Evolutionary conservation across 208 protist species (phyloP), one percentile per base, ranked within the genome.

Genomic region (Leishmania turanica): DNA sequence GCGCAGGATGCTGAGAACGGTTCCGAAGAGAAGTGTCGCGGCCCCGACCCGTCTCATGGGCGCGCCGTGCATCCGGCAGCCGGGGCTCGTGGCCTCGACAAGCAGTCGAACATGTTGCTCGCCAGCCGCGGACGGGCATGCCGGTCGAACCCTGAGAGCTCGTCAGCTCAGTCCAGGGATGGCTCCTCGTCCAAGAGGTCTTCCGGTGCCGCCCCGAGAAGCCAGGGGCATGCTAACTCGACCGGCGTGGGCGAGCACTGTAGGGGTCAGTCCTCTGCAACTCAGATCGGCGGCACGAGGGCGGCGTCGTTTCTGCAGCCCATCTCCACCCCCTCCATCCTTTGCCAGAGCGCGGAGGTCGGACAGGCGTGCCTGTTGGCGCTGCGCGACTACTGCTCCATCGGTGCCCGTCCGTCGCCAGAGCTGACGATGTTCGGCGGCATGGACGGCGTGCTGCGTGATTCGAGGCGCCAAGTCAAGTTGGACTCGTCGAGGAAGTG

Each of bases 361-460:
- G 92, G 94, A 19, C 86, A 80, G 60, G 88, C 92, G 75, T 95
- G 90, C 73, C 37, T 95, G 70, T 75, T 95, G 65, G 87, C 94
- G 42, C 81, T 97, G 83, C 82, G 91, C 24, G 92, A 97, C 81
- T 97, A 97, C 86, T 96, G 94, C 65, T 80, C 79, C 15, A 88
- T 94, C 24, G 79, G 79, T 6, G 75, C 80, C 9, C 76, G 80
- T 40, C 71, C 40, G 0, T 92, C 90, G n/a, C 75, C 83, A 1
- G 87, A 90, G 76, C 84, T 96, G 47, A 77, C 42, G 34, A 71
- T 73, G 21, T 91, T 93, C 70, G 91, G 92, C 31, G 94, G 90
- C 15, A 90, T 96, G 87, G 87, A 88, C 37, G 83, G 86, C 7
- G 85, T 91, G 34, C 82, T 97, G 72, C 76, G 81, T 3, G 92